Conservation (phyloP, 2,329 filamentous ascomycete species). For the Cladosporium colombiae region DNA sequence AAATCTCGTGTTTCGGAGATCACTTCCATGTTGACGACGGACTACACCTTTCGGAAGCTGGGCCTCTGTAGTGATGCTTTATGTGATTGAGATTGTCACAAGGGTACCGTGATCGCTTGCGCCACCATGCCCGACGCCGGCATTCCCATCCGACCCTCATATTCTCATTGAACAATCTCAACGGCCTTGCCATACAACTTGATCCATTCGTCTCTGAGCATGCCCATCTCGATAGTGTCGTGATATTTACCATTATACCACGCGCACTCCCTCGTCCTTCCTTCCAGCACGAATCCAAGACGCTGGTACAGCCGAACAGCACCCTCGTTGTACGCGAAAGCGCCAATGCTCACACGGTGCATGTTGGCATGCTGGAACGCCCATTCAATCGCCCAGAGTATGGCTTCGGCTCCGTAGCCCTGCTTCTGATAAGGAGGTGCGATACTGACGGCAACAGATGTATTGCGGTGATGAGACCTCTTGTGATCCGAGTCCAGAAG, state of each 20-base stretch:
- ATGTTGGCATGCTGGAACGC: slow-evolving; percentile 47
- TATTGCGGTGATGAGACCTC: slow-evolving; percentile 44
- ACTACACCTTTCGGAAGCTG: no score
- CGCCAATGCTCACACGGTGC: slow-evolving; percentile 47
- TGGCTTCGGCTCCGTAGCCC: slow-evolving; percentile 52
- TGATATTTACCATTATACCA: slow-evolving; percentile 47
- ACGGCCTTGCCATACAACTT: slow-evolving; percentile 19
- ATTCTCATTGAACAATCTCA: background rate
- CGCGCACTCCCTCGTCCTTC: slow-evolving; percentile 44
- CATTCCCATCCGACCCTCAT: background rate
- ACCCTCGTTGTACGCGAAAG: slow-evolving; percentile 44
- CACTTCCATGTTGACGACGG: no score
- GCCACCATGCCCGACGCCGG: background rate
- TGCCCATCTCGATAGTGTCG: slow-evolving; percentile 39
- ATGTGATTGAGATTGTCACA: background rate
- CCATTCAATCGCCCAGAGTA: slow-evolving; percentile 51
- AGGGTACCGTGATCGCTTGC: background rate
- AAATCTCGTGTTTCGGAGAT: no score
- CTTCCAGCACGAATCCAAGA: slow-evolving; percentile 50
- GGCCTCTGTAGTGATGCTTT: background rate
- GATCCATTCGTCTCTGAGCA: slow-evolving; percentile 46
- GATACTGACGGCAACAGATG: slow-evolving; percentile 46
- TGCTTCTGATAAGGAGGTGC: slow-evolving; percentile 38
- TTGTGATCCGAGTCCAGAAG: slow-evolving; percentile 30
- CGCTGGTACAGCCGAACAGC: slow-evolving; percentile 47